Percentiles rank a stretch among this genome's conserved stretches.
These are phyloP conservation scores for Neospora caninum DNA, from an alignment of 169 alveolate genomes.

Conservation along the genomic window DNA sequence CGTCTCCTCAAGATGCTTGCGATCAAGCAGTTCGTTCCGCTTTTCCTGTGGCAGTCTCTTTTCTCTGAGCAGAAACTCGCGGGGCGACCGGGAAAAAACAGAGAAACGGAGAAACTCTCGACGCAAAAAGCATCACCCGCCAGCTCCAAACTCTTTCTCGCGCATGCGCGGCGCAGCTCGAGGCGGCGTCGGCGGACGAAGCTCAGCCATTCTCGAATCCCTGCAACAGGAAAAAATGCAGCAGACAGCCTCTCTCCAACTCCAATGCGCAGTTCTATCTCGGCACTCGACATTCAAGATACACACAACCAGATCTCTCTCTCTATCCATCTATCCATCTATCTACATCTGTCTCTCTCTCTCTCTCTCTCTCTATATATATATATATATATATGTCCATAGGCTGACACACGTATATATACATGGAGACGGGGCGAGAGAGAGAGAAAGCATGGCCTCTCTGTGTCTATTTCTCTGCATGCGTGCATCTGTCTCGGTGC, in stretches of 20 bases:
- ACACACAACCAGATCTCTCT: not conserved
- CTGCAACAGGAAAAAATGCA: not conserved
- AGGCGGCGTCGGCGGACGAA: conserved; percentile 62
- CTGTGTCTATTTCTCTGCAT: too few species aligned
- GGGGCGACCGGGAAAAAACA: not conserved
- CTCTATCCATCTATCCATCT: not conserved
- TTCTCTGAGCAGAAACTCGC: not conserved
- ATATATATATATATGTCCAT: too few species aligned
- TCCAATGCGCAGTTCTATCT: not conserved
- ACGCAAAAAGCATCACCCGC: not conserved
- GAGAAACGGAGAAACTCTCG: not conserved
- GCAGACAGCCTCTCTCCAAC: not conserved
- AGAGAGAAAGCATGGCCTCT: too few species aligned
- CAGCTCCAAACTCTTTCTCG: conserved; percentile 39
- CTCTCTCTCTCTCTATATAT: not conserved
- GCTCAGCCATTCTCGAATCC: conserved; percentile 55
- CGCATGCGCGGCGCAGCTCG: conserved; percentile 62
- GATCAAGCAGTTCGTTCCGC: too few species aligned
- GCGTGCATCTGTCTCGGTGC: too few species aligned
- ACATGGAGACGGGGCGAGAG: too few species aligned
- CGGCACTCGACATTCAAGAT: not conserved
- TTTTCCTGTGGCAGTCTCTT: too few species aligned
- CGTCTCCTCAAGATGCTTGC: too few species aligned
- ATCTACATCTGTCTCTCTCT: not conserved
- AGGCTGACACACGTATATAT: too few species aligned